Base-by-base conservation (phyloP, 495 filamentous ascomycete species). In the Saxophila tyrrhenica region DNA sequence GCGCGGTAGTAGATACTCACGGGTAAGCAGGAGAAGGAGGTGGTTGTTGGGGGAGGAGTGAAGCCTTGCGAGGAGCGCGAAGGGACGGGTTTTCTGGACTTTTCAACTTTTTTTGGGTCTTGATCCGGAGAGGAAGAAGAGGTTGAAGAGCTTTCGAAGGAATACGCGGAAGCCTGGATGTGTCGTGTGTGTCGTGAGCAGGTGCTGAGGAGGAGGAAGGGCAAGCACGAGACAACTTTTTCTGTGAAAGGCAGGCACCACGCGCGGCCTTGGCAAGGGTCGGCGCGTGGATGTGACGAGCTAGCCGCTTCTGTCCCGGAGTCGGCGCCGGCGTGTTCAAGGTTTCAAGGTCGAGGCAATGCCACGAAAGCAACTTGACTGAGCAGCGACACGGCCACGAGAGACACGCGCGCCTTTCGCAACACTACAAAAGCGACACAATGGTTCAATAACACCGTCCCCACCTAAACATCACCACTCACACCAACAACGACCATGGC, bases 71-170 rank as follows among this genome's bases (percentile, higher is more conserved):
- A 50, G 25, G 16, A 16, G 23, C 29, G 48, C 29, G 48, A 39
- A 50, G 24, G 48, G 24, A 39, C 48, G 48, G 29, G 48, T 50
- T 50, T 50, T 50, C n/a, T 24, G 25, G 48, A 25, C 48, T 50
- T 50, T 50, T 50, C 48, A 50, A 50, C 29, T 50, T 35, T 50
- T 50, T 50, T 50, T 50, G 24, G 48, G 25, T 13, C 48, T 50
- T 7, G 24, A 50, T 22, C 38, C 41, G 7, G 41, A 44, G n/a
- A 17, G 17, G 41, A 17, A 44, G 41, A 17, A 44, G 41, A 17
- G 7, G 41, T 8, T 44, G 41, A 7, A 8, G 41, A 44, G 8
- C 13, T 35, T 35, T 13, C 7, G 13, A 35, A 35, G 29, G n/a
- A n/a, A 35, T 35, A 35, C 29, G 13, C 29, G 29, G 29, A 35